phyloP scores from a whole-genome alignment of 2,329 filamentous ascomycete species.

The Atkinsonella texensis region DNA sequence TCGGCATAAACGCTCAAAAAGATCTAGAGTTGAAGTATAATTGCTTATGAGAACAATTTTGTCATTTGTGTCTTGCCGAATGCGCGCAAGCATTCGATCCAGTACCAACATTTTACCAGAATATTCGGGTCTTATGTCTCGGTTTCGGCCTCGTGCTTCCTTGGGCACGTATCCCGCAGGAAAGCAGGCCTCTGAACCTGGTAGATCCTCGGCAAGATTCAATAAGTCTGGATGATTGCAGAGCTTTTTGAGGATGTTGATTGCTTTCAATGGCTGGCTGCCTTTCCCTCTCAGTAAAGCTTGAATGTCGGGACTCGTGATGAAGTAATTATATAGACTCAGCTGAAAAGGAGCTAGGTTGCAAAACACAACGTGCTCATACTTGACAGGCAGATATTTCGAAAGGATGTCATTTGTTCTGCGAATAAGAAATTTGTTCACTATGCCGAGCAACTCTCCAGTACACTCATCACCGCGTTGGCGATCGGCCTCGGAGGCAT shows the following conservation, averaged over 20 bases:
- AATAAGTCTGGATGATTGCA: slow-evolving; percentile 96
- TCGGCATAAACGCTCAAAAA: slow-evolving; percentile 86
- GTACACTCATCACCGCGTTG: slow-evolving; percentile 76
- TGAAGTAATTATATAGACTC: slow-evolving; percentile 92
- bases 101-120: slow-evolving; percentile 97
- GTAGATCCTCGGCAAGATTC: slow-evolving; percentile 69
- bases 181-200: slow-evolving; percentile 70
- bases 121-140: slow-evolving; percentile 90
- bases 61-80: slow-evolving; percentile 92
- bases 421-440: slow-evolving; percentile 98
- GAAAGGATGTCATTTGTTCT: slow-evolving; percentile 96
- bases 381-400: slow-evolving; percentile 96
- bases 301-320: slow-evolving; percentile 89
- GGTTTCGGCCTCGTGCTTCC: slow-evolving; percentile 75
- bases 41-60: slow-evolving; percentile 99
- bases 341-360: slow-evolving; percentile 87
- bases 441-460: slow-evolving; percentile 65
- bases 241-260: slow-evolving; percentile 92
- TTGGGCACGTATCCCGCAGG: slow-evolving; percentile 84
- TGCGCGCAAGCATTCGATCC: slow-evolving; percentile 94
- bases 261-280: slow-evolving; percentile 91
- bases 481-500: slow-evolving; percentile 71
- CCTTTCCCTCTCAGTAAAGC: slow-evolving; percentile 85
- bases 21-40: slow-evolving; percentile 89
- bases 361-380: slow-evolving; percentile 98